Evolutionary conservation across 768 basidiomycete genomes (phyloP).

Genomic region (Termitomyces eurrhizus): DNA sequence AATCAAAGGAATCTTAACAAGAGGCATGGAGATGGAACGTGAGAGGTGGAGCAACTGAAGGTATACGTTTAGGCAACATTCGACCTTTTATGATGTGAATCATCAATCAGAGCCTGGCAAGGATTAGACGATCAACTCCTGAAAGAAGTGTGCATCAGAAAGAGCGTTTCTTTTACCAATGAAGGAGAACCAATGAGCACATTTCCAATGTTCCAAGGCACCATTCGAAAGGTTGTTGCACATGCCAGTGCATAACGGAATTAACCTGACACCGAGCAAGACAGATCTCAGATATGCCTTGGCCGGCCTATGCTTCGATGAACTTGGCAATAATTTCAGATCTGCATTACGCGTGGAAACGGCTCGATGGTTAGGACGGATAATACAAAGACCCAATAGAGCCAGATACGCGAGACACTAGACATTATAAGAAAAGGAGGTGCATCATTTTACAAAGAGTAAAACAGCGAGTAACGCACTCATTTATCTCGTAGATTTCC

Average conservation of each 20-base stretch:
- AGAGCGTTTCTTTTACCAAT: neutral
- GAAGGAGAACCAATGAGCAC: neutral
- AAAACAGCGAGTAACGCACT: neutral
- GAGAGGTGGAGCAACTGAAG: neutral
- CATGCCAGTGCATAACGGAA: constrained; percentile 11
- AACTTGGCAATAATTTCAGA: constrained; percentile 2
- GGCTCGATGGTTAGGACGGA: neutral
- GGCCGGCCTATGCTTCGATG: constrained; percentile 5
- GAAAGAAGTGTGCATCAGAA: constrained; percentile 9
- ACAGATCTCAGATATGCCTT: constrained; percentile 15
- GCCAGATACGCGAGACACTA: neutral
- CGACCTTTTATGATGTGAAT: neutral
- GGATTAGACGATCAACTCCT: neutral
- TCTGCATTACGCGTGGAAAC: neutral
- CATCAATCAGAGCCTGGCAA: constrained; percentile 4
- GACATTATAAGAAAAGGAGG: neutral
- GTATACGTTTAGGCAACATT: neutral
- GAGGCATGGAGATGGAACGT: constrained; percentile 14
- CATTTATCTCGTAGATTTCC: neutral
- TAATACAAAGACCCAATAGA: neutral
- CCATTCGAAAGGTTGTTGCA: neutral
- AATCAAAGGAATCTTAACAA: constrained; percentile 33
- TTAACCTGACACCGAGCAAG: constrained; percentile 9
- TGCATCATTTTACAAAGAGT: neutral
- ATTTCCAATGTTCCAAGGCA: neutral